Evolutionary conservation across 495 filamentous ascomycete species (phyloP).

Genomic region (Penicillium ochrochloron): DNA sequence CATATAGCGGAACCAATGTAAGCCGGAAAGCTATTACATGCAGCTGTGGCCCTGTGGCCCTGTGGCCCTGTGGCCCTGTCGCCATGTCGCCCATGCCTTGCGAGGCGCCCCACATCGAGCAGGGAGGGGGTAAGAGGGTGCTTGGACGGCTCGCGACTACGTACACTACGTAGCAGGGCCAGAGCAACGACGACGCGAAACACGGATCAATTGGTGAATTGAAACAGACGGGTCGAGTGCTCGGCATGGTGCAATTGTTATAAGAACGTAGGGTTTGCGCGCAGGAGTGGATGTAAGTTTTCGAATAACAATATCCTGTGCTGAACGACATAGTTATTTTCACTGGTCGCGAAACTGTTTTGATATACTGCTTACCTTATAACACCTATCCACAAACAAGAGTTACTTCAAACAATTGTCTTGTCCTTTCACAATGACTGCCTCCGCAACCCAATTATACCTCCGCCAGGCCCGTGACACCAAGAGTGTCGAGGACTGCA

Average conservation of each 20-base stretch:
- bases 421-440: constrained; percentile 27
- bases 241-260: constrained; percentile 11
- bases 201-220: constrained; percentile 7
- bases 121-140: not conserved
- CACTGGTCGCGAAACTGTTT: not conserved
- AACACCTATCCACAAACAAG: not conserved
- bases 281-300: not conserved
- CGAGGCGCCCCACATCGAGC: not conserved
- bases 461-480: constrained; percentile 34
- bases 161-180: not conserved
- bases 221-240: not conserved
- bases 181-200: not conserved
- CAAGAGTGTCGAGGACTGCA: constrained; percentile 35
- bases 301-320: not conserved
- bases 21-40: constrained; percentile 9
- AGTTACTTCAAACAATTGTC: not conserved
- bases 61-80: not conserved
- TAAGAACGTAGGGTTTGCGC: constrained; percentile 23
- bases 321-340: constrained; percentile 5
- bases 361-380: not conserved
- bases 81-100: not conserved
- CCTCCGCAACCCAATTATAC: constrained; percentile 29
- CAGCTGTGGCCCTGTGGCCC: not conserved
- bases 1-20: constrained; percentile 12
- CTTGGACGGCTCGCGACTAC: not conserved